A percentile compares a stretch with the other conserved stretches of the same genome.
Conservation (phyloP, 805 yeast species). For the Sugiyamaella chiloensis region DNA sequence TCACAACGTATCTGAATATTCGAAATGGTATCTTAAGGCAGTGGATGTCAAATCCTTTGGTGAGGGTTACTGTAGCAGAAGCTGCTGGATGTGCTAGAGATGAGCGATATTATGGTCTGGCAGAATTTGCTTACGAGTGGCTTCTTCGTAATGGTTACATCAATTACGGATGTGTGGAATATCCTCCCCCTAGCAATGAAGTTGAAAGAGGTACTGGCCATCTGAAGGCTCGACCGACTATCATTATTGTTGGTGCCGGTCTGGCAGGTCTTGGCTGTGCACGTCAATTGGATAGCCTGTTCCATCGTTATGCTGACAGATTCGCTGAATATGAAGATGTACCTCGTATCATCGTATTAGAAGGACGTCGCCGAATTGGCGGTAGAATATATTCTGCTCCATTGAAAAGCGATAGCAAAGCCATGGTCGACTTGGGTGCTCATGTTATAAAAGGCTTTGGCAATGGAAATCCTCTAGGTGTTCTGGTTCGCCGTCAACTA, state of each 20-base stretch:
- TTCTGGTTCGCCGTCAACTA: conserved; percentile 39
- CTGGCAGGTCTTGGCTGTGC: conserved; percentile 96
- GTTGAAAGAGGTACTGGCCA: not conserved
- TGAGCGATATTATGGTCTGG: conserved; percentile 37
- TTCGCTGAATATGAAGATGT: conserved; percentile 38
- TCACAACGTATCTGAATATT: conserved; percentile 41
- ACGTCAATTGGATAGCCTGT: conserved; percentile 79
- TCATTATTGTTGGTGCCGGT: conserved; percentile 91
- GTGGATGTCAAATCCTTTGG: conserved; percentile 42
- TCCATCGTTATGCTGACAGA: conserved; percentile 33
- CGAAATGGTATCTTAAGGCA: conserved; percentile 41
- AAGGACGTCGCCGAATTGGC: conserved; percentile 41
- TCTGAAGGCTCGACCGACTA: conserved; percentile 38
- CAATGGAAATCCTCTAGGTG: conserved; percentile 40
- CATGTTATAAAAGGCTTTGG: conserved; percentile 40
- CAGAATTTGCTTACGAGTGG: conserved; percentile 44
- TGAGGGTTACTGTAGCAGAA: conserved; percentile 39
- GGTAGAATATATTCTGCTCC: conserved; percentile 41
- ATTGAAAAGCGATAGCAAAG: conserved; percentile 22
- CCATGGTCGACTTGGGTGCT: conserved; percentile 40
- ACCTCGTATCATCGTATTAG: conserved; percentile 39
- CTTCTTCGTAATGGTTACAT: conserved; percentile 41
- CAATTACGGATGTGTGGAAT: conserved; percentile 40
- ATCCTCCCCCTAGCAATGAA: conserved; percentile 17
- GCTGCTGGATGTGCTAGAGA: conserved; percentile 43